phyloP scores from a whole-genome alignment of 2,329 filamentous ascomycete species.

The Aspergillus sp. region DNA sequence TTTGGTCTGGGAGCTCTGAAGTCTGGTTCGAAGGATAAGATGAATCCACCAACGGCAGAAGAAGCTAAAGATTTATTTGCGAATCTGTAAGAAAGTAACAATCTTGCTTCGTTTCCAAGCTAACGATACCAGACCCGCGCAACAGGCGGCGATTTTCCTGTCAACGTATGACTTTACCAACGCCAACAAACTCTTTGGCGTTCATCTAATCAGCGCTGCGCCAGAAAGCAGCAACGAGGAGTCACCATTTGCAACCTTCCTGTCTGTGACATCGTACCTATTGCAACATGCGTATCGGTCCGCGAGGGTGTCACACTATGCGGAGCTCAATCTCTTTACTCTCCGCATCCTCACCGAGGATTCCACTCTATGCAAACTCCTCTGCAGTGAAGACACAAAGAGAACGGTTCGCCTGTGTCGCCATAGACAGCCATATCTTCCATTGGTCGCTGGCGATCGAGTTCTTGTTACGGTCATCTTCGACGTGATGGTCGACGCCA shows the following conservation, averaged over 20 bases:
- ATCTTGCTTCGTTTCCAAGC: constrained; percentile 1
- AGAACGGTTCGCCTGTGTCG: constrained; percentile 74
- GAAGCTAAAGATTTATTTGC: constrained; percentile 76
- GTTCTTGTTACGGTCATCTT: constrained; percentile 69
- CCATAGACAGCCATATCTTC: constrained; percentile 79
- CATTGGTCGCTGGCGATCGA: constrained; percentile 64
- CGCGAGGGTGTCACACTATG: constrained; percentile 68
- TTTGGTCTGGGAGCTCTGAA: constrained; percentile 75
- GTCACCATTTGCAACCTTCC: constrained; percentile 69
- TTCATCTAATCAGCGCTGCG: constrained; percentile 64
- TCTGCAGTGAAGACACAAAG: constrained; percentile 74
- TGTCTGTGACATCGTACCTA: constrained; percentile 87
- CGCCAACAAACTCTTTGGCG: constrained; percentile 91
- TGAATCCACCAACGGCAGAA: constrained; percentile 62
- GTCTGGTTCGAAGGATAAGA: constrained; percentile 57
- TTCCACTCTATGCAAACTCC: constrained; percentile 67
- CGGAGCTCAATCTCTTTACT: constrained; percentile 76
- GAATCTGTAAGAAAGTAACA: constrained; percentile 50
- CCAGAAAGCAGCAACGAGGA: constrained; percentile 58
- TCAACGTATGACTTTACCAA: constrained; percentile 89
- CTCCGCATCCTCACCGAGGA: constrained; percentile 85
- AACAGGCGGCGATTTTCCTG: constrained; percentile 71
- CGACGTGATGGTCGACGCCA: constrained; percentile 80
- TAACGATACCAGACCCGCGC: constrained; percentile 57
- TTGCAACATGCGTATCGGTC: constrained; percentile 89